Evolutionary conservation across 148 eudicot species (phyloP), one percentile per base, ranked within the genome.

Genomic region (Rhododendron williamsianum): DNA sequence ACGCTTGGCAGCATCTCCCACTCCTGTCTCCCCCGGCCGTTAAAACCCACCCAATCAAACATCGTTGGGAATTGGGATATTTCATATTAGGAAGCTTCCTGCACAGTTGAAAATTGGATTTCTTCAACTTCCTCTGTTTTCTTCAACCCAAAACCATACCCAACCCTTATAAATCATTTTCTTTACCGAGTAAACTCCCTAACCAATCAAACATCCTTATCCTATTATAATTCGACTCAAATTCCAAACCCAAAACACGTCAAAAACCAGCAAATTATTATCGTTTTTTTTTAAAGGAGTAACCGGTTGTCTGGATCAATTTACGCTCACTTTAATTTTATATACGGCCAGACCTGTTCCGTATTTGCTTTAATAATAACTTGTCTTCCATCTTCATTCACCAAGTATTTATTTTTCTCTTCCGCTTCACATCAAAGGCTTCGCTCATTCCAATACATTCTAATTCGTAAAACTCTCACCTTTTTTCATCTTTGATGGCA

Each of bases 401-500:
- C 65, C n/a, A 58, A 58, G 9, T 21, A 58, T 58, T 58, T 58
- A 58, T 58, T 19, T 58, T 18, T 18, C 60, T 6, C 65, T 58
- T 58, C 1, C n/a, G n/a, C 25, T 21, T 21, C 65, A 58, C 21
- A 19, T 6, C 65, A 21, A 58, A 58, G 65, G 9, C 9, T 58
- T 58, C 19, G 16, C 18, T 30, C 3, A 9, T 71, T 33, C 19
- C 76, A 13, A 33, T 33, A 0, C 19, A 4, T 71, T 71, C 76
- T 1, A 4, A 71, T 12, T 71, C 19, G 13, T 13, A 71, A 71
- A 30, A 63, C 1, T 11, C 1, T 11, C 38, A 71, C 15, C 80
- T 41, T 43, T 8, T 8, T 9, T 45, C 4, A 13, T 72, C 41
- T 3, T 52, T 43, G 7, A 95, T 95, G 98, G 92, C 96, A 74